These are phyloP conservation scores for Neonectria punicea DNA, from an alignment of 2,329 filamentous ascomycete species.

Conservation along the genomic window DNA sequence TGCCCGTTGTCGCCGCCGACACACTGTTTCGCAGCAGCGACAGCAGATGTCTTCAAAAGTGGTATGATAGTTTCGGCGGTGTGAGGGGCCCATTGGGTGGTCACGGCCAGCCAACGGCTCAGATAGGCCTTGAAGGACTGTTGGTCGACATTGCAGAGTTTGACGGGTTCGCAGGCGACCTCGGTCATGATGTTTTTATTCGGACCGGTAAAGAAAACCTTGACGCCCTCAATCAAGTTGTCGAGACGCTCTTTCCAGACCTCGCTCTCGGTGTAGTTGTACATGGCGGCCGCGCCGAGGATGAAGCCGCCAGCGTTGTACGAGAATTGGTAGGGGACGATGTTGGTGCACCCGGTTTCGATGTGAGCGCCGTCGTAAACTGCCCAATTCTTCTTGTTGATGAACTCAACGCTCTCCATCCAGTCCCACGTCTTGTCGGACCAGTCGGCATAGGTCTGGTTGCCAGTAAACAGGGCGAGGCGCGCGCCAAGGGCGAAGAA, in stretches of 20 bases:
- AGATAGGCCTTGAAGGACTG: slow-evolving; percentile 73
- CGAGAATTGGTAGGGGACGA: slow-evolving; percentile 73
- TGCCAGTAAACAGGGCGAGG: slow-evolving; percentile 80
- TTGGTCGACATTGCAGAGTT: slow-evolving; percentile 70
- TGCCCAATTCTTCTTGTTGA: slow-evolving; percentile 65
- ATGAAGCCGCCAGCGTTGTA: slow-evolving; percentile 77
- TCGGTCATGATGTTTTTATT: slow-evolving; percentile 71
- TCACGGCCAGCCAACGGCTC: slow-evolving; percentile 69
- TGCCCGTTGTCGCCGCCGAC: slow-evolving; percentile 65
- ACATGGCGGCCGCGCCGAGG: slow-evolving; percentile 74
- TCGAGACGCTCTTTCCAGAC: slow-evolving; percentile 69
- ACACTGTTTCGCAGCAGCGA: slow-evolving; percentile 67
- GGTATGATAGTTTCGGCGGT: slow-evolving; percentile 64
- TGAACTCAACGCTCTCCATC: slow-evolving; percentile 67
- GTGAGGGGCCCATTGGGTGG: slow-evolving; percentile 72
- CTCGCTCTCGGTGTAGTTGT: slow-evolving; percentile 65
- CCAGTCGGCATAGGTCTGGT: slow-evolving; percentile 81
- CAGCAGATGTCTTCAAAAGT: slow-evolving; percentile 64
- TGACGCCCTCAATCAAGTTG: slow-evolving; percentile 63
- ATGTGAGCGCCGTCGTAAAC: slow-evolving; percentile 72
- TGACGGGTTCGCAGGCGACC: slow-evolving; percentile 70
- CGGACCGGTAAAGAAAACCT: slow-evolving; percentile 65
- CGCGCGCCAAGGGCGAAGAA: slow-evolving; percentile 74
- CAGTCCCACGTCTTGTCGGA: slow-evolving; percentile 78
- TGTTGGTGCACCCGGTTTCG: slow-evolving; percentile 64